These are phyloP conservation scores for Tetracentron sinense DNA, from an alignment of 164 flowering plant species.

Conservation along the genomic window DNA sequence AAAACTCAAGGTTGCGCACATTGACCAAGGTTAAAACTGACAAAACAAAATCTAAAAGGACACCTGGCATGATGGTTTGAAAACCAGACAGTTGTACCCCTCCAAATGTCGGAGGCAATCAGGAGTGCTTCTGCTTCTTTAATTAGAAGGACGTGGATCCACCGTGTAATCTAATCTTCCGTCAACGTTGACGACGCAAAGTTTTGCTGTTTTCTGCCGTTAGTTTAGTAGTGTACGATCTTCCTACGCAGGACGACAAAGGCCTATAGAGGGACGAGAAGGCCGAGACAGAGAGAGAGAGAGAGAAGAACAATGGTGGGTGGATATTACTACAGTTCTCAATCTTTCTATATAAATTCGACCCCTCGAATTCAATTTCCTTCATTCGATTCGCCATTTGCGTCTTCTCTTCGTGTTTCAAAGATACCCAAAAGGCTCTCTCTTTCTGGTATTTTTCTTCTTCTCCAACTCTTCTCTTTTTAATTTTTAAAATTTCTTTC, in stretches of 20 bases:
- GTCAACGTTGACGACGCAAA: not conserved
- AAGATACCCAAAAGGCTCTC: constrained; percentile 2
- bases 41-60: too few species aligned
- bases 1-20: too few species aligned
- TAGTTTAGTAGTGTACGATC: not conserved
- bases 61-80: too few species aligned
- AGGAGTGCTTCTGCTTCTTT: too few species aligned
- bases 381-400: constrained; percentile 2
- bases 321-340: not conserved
- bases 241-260: not conserved
- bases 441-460: constrained; percentile 15
- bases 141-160: constrained; percentile 11
- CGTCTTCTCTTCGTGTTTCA: not conserved
- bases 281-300: constrained; percentile 8
- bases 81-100: too few species aligned
- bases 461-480: constrained; percentile 6
- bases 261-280: not conserved
- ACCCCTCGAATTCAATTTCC: not conserved
- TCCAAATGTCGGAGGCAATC: too few species aligned
- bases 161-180: constrained; percentile 4
- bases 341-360: constrained; percentile 8
- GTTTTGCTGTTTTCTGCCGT: not conserved
- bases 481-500: not conserved
- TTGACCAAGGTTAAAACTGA: too few species aligned
- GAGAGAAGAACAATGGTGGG: constrained; percentile 4